phyloP scores from a whole-genome alignment of 2,329 filamentous ascomycete species.

The Botrytis porri region DNA sequence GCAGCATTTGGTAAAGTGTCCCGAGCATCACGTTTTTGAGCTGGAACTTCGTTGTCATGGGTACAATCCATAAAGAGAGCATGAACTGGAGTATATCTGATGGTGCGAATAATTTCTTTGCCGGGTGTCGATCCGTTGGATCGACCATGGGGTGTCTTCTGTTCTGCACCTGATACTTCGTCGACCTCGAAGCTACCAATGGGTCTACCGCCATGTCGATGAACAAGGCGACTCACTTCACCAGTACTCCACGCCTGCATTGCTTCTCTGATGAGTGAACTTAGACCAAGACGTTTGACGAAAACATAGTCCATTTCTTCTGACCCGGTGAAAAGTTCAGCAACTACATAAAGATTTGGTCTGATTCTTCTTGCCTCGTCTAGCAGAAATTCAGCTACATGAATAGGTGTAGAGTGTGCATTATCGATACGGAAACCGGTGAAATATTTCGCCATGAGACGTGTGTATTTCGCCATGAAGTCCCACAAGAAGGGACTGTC shows the following conservation, averaged over 20 bases:
- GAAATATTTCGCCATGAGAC: slow-evolving; percentile 91
- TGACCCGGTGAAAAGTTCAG: slow-evolving; percentile 92
- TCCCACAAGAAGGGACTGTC: slow-evolving; percentile 96
- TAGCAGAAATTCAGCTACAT: slow-evolving; percentile 90
- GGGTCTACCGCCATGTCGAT: slow-evolving; percentile 87
- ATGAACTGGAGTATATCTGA: slow-evolving; percentile 85
- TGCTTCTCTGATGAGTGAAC: slow-evolving; percentile 88
- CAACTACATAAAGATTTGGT: slow-evolving; percentile 86
- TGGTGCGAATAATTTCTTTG: slow-evolving; percentile 62
- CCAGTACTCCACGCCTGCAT: slow-evolving; percentile 98
- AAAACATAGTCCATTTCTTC: slow-evolving; percentile 97
- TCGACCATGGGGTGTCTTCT: slow-evolving; percentile 35
- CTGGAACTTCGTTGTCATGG: slow-evolving; percentile 94
- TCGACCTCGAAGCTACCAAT: slow-evolving; percentile 98
- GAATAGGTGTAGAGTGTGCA: slow-evolving; percentile 91
- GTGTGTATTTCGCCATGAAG: slow-evolving; percentile 90
- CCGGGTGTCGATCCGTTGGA: slow-evolving; percentile 36
- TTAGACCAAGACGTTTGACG: slow-evolving; percentile 87
- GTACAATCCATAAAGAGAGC: slow-evolving; percentile 99
- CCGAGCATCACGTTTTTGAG: slow-evolving; percentile 89
- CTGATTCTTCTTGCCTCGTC: slow-evolving; percentile 88
- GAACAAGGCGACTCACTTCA: slow-evolving; percentile 88
- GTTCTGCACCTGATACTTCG: slow-evolving; percentile 66
- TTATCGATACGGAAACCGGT: slow-evolving; percentile 96
- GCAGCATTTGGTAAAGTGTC: slow-evolving; percentile 94